A percentile compares a stretch with the other conserved stretches of the same genome.
These are phyloP conservation scores for Inga leiocalycina DNA, from an alignment of 306 rosid genomes.

Conservation along the genomic window DNA sequence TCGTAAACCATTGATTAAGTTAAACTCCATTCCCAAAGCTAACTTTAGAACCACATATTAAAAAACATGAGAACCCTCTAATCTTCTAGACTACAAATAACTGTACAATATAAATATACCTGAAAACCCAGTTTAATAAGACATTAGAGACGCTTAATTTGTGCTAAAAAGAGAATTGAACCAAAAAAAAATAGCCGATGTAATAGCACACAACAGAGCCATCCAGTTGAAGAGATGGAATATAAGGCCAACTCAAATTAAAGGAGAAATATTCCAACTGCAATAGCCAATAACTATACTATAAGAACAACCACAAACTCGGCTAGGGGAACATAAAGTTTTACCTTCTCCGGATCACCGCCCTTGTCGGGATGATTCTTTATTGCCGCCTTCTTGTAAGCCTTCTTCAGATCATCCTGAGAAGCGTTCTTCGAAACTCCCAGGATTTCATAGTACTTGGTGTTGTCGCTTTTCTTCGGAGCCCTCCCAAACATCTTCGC, in stretches of 20 bases:
- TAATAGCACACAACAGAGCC: not conserved
- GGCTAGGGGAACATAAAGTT: not conserved
- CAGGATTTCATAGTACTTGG: conserved; percentile 70
- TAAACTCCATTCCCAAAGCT: not conserved
- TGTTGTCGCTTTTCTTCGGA: conserved; percentile 75
- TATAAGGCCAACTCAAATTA: not conserved
- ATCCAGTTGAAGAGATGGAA: not conserved
- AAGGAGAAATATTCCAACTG: not conserved
- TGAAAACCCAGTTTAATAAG: not conserved
- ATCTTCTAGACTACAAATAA: not conserved
- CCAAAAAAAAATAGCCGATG: not conserved
- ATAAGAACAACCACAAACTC: not conserved
- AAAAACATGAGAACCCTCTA: not conserved
- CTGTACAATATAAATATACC: not conserved
- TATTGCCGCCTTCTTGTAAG: conserved; percentile 85
- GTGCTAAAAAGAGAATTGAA: not conserved
- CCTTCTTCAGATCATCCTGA: conserved; percentile 82
- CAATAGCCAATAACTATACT: not conserved
- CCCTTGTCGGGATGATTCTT: conserved; percentile 94
- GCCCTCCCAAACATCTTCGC: conserved; percentile 71
- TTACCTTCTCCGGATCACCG: conserved; percentile 88
- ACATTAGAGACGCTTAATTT: not conserved
- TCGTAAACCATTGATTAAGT: not conserved
- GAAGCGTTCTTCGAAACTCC: conserved; percentile 80
- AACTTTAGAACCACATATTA: not conserved